Evolutionary conservation across 2,329 filamentous ascomycete genomes (phyloP).

Genomic region (Myriosclerotinia duriaeana): DNA sequence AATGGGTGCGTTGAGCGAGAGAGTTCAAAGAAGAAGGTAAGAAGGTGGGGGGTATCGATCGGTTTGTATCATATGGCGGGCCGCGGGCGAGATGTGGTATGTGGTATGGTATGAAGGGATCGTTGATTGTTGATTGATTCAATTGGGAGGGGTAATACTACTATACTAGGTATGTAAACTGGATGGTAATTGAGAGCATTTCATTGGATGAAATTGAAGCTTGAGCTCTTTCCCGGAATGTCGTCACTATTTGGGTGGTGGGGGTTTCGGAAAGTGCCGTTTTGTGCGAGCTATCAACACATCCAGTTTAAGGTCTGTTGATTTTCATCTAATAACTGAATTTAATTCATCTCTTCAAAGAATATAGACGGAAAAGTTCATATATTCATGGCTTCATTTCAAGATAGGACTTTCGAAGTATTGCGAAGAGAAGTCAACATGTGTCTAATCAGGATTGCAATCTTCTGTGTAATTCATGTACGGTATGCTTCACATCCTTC

Average conservation of each 20-base stretch:
- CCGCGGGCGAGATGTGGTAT: background rate
- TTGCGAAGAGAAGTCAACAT: too few species aligned
- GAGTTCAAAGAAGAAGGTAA: background rate
- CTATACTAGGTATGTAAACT: background rate
- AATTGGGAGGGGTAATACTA: background rate
- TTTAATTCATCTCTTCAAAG: too few species aligned
- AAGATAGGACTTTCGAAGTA: too few species aligned
- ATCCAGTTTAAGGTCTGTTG: too few species aligned
- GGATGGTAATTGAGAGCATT: constrained; percentile 15
- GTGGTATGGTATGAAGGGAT: constrained; percentile 17
- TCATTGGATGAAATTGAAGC: constrained; percentile 10
- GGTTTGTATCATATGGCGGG: background rate
- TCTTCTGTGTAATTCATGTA: too few species aligned
- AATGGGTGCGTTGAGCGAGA: background rate
- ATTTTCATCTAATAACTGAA: too few species aligned
- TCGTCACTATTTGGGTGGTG: background rate
- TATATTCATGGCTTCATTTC: too few species aligned
- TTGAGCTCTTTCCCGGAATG: background rate
- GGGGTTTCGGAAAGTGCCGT: background rate
- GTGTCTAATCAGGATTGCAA: too few species aligned
- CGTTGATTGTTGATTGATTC: background rate
- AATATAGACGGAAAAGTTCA: too few species aligned
- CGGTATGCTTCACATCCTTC: background rate
- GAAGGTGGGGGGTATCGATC: constrained; percentile 7
- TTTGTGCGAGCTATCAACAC: background rate